A percentile compares a stretch with the other conserved stretches of the same genome.
These are phyloP conservation scores for Arachis monticola DNA, from an alignment of 331 rosid species.

Conservation along the genomic window DNA sequence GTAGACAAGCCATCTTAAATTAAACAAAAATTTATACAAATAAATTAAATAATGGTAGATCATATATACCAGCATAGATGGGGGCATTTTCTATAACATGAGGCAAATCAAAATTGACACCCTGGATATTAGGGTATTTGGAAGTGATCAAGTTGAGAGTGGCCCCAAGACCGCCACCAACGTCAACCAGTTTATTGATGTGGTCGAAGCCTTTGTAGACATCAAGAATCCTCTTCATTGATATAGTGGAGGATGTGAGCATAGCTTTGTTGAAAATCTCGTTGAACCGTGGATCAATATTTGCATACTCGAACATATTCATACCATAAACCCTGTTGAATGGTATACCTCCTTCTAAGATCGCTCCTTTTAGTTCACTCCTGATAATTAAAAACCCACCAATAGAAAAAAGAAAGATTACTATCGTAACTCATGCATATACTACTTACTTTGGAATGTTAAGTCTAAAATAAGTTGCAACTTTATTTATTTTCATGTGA, in stretches of 20 bases:
- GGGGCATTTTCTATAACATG: slow-evolving; percentile 53
- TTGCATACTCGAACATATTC: slow-evolving; percentile 46
- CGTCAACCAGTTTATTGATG: slow-evolving; percentile 48
- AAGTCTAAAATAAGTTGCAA: too few species aligned
- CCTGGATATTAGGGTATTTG: slow-evolving; percentile 42
- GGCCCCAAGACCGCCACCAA: slow-evolving; percentile 59
- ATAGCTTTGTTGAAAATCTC: slow-evolving; percentile 52
- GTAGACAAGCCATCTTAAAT: too few species aligned
- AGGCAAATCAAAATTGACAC: slow-evolving; percentile 56
- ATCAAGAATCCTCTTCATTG: slow-evolving; percentile 41
- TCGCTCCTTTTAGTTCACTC: slow-evolving; percentile 40
- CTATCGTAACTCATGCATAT: too few species aligned
- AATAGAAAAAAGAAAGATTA: too few species aligned
- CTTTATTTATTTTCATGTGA: too few species aligned
- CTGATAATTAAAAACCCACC: background rate
- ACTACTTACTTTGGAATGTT: too few species aligned
- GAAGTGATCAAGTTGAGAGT: slow-evolving; percentile 49
- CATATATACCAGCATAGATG: slow-evolving; percentile 28
- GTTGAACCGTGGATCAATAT: slow-evolving; percentile 48
- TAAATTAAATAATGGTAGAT: background rate
- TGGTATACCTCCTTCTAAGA: slow-evolving; percentile 45
- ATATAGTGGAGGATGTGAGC: slow-evolving; percentile 15
- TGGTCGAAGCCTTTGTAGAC: slow-evolving; percentile 50
- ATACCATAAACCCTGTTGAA: slow-evolving; percentile 44
- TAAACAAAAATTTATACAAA: background rate